Evolutionary conservation across 2,329 filamentous ascomycete species (phyloP).

Genomic region (Calonectria pauciramosa): DNA sequence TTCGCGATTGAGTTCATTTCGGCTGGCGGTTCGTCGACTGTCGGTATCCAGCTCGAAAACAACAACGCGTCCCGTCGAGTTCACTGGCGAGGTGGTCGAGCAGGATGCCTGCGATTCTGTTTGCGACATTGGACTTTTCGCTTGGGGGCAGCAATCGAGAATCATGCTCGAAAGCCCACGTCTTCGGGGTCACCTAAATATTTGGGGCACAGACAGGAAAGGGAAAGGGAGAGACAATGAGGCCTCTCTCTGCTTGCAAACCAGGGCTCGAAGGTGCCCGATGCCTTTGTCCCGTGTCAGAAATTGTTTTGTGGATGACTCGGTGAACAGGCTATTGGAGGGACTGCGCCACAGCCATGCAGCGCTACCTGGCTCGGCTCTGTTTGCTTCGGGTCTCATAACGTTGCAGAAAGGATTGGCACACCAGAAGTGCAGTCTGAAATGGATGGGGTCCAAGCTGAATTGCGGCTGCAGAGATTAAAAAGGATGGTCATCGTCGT

Average conservation of each 20-base stretch:
- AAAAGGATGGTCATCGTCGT: too few species aligned
- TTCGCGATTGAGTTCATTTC: not conserved
- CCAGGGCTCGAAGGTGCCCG: not conserved
- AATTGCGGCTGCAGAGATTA: too few species aligned
- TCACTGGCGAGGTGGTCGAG: not conserved
- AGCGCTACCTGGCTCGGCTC: not conserved
- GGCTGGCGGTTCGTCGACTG: not conserved
- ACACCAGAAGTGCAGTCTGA: not conserved
- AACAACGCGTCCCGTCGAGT: not conserved
- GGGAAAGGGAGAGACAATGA: not conserved
- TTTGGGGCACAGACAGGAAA: not conserved
- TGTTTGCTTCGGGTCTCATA: not conserved
- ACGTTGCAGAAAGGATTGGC: not conserved
- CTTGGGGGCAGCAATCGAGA: not conserved
- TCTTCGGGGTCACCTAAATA: not conserved
- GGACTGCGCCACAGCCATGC: not conserved
- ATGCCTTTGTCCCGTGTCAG: not conserved
- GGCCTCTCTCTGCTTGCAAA: not conserved
- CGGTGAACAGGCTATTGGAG: not conserved
- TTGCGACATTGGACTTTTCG: not conserved
- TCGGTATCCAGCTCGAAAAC: conserved; percentile 1
- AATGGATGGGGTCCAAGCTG: not conserved
- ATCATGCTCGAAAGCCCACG: not conserved
- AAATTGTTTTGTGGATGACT: not conserved
- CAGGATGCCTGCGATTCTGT: not conserved